These are phyloP conservation scores for Sergeia podlipaevii DNA, from an alignment of 208 protist species.

Conservation along the genomic window DNA sequence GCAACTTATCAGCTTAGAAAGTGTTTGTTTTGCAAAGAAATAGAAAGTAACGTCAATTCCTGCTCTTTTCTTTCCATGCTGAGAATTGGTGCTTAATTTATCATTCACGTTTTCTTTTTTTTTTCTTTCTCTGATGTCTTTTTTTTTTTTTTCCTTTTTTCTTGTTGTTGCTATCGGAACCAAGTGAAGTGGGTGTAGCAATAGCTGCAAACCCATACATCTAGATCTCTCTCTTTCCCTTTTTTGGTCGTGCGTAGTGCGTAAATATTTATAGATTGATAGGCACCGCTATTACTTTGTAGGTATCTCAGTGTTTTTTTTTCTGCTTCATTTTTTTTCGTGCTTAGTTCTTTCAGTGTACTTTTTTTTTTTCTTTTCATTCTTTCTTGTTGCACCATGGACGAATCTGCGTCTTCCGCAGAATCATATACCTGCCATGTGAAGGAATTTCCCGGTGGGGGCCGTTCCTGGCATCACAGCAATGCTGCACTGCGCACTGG, in stretches of 20 bases:
- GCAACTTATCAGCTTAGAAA: not conserved
- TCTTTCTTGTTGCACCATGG: constrained; percentile 8
- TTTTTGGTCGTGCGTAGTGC: too few species aligned
- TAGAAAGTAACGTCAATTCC: not conserved
- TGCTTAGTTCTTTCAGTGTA: too few species aligned
- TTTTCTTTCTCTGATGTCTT: not conserved
- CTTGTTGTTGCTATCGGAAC: constrained; percentile 8
- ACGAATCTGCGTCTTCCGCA: constrained; percentile 10
- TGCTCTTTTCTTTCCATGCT: constrained; percentile 8
- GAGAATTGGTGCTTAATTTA: too few species aligned
- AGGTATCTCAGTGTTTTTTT: too few species aligned
- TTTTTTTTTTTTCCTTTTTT: constrained; percentile 2
- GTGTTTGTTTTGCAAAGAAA: constrained; percentile 1
- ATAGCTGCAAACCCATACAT: too few species aligned
- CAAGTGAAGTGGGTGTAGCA: too few species aligned
- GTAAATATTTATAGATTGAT: too few species aligned
- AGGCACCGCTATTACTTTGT: too few species aligned
- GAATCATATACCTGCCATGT: constrained; percentile 21
- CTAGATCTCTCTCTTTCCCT: not conserved
- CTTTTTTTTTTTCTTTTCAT: constrained; percentile 13
- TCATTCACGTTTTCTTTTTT: constrained; percentile 11
- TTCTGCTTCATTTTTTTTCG: not conserved
- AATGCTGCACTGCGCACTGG: too few species aligned
- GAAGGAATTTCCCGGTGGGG: too few species aligned
- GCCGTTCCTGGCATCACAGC: too few species aligned